phyloP scores from a whole-genome alignment of 768 basidiomycete genomes.

The Pholiota microspora region DNA sequence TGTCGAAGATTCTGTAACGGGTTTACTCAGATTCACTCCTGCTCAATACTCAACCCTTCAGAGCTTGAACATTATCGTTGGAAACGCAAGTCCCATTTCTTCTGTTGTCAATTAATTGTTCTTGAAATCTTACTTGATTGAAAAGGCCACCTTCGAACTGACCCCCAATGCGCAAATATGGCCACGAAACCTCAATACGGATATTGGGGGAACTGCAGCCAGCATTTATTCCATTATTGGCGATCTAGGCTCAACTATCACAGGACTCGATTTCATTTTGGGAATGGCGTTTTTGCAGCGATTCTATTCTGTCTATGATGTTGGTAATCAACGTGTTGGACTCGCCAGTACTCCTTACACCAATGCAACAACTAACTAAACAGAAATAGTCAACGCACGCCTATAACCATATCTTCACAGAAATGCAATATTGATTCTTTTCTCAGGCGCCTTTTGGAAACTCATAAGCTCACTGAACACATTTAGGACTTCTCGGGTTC shows the following conservation, averaged over 20 bases:
- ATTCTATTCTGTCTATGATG: conserved; percentile 64
- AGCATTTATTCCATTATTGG: conserved; percentile 53
- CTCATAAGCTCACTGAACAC: too few species aligned
- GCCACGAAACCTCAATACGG: conserved; percentile 54
- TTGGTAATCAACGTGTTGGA: conserved; percentile 48
- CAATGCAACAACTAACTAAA: neutral
- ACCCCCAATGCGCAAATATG: conserved; percentile 66
- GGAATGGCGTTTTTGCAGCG: conserved; percentile 36
- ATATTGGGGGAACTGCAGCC: conserved; percentile 47
- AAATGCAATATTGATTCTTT: too few species aligned
- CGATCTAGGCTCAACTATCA: conserved; percentile 46
- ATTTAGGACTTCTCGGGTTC: too few species aligned
- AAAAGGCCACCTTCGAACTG: conserved; percentile 53
- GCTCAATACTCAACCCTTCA: neutral
- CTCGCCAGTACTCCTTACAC: conserved; percentile 52
- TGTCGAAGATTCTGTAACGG: neutral
- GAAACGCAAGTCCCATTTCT: too few species aligned
- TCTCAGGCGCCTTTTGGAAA: too few species aligned
- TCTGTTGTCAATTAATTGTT: too few species aligned
- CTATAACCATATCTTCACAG: too few species aligned
- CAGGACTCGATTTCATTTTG: conserved; percentile 61
- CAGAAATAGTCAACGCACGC: too few species aligned
- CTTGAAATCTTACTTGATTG: neutral
- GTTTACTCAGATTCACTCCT: neutral
- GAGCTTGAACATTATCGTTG: neutral